Base-by-base conservation (phyloP, 176 grass and related monocot species). In the Saccharum spontaneum region DNA sequence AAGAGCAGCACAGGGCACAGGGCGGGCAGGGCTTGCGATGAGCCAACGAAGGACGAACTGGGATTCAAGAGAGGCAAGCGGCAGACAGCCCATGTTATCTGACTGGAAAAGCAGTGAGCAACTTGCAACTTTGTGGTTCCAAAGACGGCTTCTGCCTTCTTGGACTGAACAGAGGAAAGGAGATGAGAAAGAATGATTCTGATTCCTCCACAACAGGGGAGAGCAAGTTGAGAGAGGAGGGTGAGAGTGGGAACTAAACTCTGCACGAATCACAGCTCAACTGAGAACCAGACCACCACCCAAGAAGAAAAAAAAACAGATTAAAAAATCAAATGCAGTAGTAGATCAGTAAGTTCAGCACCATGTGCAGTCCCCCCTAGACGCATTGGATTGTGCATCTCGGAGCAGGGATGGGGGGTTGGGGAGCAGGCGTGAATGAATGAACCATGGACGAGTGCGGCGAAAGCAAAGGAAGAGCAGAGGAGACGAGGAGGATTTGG, bases 41-140 rank as follows among this genome's bases (percentile, higher is more conserved):
- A 36, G 20, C 62, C 61, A 64, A 65, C 7, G 36, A 20, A 11
- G 22, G 10, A 60, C 26, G 13, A 33, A 16, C 24, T 31, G 75
- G n/a, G 13, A 4, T 38, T 50, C 45, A 36, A 3, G 46, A 61
- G 67, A 64, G 8, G 1, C 22, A 11, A 3, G 16, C 17, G n/a
- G 22, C 59, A 62, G 75, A 71, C 79, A 59, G 49, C 80, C 16
- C 67, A 82, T 71, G 80, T 71, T 82, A 71, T 43, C 20, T 1
- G 34, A 3, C 57, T 78, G 65, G 0, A 83, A 80, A 79, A 66
- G 83, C 44, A 83, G 24, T 1, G 31, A 1, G 75, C 75, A 36
- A 45, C n/a, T 83, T 68, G 72, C 88, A 54, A 26, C 78, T 82
- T 85, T 86, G 65, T 50, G 62, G 63, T 34, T 48, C 63, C 63